These are phyloP conservation scores for Sugiyamaella castrensis DNA, from an alignment of 1,139 yeast genomes.

Conservation along the genomic window DNA sequence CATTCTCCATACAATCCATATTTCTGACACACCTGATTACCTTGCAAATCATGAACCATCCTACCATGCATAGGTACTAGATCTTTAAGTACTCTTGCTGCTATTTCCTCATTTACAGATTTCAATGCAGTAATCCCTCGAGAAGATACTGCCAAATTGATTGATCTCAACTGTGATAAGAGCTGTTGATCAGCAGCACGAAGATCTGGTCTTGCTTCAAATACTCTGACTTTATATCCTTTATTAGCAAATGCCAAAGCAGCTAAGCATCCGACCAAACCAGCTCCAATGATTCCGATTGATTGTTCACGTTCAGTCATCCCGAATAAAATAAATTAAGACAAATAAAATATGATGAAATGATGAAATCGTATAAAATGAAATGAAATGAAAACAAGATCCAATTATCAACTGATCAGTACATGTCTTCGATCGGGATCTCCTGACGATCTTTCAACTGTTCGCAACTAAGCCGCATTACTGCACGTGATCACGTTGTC, in stretches of 20 bases:
- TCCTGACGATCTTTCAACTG: too few species aligned
- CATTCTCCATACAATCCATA: conserved; percentile 85
- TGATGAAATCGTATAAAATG: too few species aligned
- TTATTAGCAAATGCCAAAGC: conserved; percentile 72
- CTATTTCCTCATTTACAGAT: conserved; percentile 58
- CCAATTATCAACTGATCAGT: too few species aligned
- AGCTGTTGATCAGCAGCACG: conserved; percentile 29
- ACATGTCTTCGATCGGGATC: too few species aligned
- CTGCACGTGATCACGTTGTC: too few species aligned
- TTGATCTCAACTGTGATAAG: conserved; percentile 46
- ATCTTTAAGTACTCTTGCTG: conserved; percentile 52
- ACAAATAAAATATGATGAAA: too few species aligned
- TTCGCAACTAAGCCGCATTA: too few species aligned
- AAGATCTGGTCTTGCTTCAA: conserved; percentile 54
- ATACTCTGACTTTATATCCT: conserved; percentile 72
- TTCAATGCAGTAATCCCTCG: conserved; percentile 74
- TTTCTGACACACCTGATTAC: conserved; percentile 62
- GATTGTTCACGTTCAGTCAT: not conserved
- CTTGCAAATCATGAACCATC: conserved; percentile 75
- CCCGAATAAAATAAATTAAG: too few species aligned
- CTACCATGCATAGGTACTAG: conserved; percentile 86
- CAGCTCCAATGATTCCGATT: conserved; percentile 53
- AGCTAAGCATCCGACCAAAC: conserved; percentile 84
- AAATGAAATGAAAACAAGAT: too few species aligned
- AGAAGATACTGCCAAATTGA: conserved; percentile 82